phyloP scores from a whole-genome alignment of 176 grass and related monocot genomes.

The Eragrostis nindensis region DNA sequence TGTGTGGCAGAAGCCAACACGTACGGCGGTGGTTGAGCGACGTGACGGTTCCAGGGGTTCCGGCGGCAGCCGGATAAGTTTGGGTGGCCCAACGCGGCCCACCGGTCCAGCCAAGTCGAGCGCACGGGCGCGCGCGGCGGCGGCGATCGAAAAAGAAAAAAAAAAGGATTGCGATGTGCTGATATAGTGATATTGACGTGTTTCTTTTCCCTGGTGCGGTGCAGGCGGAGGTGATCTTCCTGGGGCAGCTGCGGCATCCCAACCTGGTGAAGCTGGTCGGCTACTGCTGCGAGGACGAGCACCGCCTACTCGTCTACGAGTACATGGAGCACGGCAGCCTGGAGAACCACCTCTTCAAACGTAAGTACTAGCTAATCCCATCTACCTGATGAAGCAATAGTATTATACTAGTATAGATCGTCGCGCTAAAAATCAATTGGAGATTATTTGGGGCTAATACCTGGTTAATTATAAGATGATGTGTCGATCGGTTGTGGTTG shows the following conservation, averaged over 20 bases:
- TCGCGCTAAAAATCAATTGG: not conserved
- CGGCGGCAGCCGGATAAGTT: conserved; percentile 41
- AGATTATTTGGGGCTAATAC: not conserved
- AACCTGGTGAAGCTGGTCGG: conserved; percentile 92
- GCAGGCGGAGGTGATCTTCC: conserved; percentile 87
- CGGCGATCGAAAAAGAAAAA: not conserved
- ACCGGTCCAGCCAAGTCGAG: not conserved
- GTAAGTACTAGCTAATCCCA: conserved; percentile 42
- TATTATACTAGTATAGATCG: not conserved
- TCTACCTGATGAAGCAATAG: not conserved
- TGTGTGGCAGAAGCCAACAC: conserved; percentile 18
- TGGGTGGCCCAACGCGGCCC: conserved; percentile 10
- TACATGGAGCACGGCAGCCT: conserved; percentile 71
- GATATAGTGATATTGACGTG: conserved; percentile 4
- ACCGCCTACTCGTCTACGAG: conserved; percentile 81
- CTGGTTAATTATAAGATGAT: not conserved
- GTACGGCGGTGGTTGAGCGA: conserved; percentile 44
- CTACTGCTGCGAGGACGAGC: conserved; percentile 79
- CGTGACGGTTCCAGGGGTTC: conserved; percentile 40
- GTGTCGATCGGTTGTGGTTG: not conserved
- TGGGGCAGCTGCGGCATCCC: conserved; percentile 75
- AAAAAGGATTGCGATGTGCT: not conserved
- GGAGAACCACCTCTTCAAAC: conserved; percentile 74
- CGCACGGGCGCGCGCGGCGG: not conserved
- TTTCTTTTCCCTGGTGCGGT: not conserved